A percentile compares a stretch with the other conserved stretches of the same genome.
Conservation (phyloP, 805 yeast species). For the Starmera quercuum region DNA sequence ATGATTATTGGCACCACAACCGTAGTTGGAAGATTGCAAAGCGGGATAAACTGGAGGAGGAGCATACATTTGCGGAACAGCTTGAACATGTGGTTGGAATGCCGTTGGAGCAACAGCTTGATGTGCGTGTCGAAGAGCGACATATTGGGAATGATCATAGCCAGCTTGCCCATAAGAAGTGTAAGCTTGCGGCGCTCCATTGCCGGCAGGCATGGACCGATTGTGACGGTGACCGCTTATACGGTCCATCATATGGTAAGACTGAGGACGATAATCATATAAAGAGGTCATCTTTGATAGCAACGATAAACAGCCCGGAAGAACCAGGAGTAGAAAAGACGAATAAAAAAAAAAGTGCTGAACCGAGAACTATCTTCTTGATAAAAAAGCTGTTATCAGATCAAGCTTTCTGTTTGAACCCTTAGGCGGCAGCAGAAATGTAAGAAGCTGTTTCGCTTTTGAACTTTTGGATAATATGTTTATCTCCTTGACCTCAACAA, state of each 20-base stretch:
- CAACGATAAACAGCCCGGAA: too few species aligned
- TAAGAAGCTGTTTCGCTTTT: background rate
- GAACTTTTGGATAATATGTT: background rate
- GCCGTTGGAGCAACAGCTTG: slow-evolving; percentile 1
- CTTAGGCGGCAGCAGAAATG: background rate
- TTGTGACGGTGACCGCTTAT: background rate
- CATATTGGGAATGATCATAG: background rate
- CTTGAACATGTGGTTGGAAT: slow-evolving; percentile 5
- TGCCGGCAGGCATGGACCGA: background rate
- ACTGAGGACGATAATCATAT: background rate
- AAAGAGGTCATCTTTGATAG: background rate
- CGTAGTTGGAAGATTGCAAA: background rate
- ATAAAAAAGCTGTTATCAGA: background rate
- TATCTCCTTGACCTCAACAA: too few species aligned
- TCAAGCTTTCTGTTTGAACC: background rate
- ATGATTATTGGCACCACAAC: background rate
- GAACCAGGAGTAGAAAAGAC: background rate
- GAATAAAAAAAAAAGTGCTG: background rate
- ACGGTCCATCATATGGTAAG: background rate
- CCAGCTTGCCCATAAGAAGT: background rate
- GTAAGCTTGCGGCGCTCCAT: background rate
- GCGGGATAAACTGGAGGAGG: background rate
- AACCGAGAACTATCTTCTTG: background rate
- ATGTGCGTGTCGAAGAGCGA: background rate
- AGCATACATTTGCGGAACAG: slow-evolving; percentile 3